Conservation (phyloP, 495 filamentous ascomycete genomes). For the Emericellopsis terricola region DNA sequence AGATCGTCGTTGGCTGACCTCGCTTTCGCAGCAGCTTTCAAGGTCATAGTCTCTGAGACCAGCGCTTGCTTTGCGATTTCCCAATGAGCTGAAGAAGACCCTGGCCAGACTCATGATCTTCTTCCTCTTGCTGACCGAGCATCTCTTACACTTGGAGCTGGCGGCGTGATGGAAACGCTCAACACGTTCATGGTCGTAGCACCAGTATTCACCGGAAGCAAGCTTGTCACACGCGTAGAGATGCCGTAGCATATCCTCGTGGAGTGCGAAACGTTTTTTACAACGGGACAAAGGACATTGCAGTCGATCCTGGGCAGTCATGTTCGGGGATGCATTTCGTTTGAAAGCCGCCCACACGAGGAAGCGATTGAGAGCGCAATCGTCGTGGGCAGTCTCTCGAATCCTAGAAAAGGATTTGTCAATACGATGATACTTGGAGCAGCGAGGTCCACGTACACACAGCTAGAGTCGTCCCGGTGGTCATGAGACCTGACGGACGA, state of each 20-base stretch:
- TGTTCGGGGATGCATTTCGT: conserved; percentile 24
- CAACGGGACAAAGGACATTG: conserved; percentile 26
- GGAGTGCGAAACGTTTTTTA: conserved; percentile 19
- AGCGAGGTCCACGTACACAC: too few species aligned
- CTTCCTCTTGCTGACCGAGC: conserved; percentile 26
- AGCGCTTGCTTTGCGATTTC: conserved; percentile 20
- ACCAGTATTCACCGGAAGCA: conserved; percentile 25
- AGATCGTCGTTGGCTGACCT: too few species aligned
- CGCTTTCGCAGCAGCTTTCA: neutral
- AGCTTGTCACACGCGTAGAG: conserved; percentile 21
- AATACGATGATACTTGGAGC: too few species aligned
- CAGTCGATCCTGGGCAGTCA: conserved; percentile 19
- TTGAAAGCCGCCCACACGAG: conserved; percentile 32
- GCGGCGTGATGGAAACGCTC: too few species aligned
- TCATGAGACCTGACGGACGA: too few species aligned
- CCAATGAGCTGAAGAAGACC: conserved; percentile 27
- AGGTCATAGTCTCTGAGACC: neutral
- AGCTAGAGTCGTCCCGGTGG: too few species aligned
- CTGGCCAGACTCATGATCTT: conserved; percentile 28
- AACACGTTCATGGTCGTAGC: conserved; percentile 26
- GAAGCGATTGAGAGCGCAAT: conserved; percentile 27
- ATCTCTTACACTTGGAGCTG: too few species aligned
- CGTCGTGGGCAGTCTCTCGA: conserved; percentile 20
- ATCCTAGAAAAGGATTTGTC: too few species aligned
- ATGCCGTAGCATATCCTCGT: conserved; percentile 28